phyloP scores from a whole-genome alignment of 1,139 yeast genomes.

The Candida sanyaensis region DNA sequence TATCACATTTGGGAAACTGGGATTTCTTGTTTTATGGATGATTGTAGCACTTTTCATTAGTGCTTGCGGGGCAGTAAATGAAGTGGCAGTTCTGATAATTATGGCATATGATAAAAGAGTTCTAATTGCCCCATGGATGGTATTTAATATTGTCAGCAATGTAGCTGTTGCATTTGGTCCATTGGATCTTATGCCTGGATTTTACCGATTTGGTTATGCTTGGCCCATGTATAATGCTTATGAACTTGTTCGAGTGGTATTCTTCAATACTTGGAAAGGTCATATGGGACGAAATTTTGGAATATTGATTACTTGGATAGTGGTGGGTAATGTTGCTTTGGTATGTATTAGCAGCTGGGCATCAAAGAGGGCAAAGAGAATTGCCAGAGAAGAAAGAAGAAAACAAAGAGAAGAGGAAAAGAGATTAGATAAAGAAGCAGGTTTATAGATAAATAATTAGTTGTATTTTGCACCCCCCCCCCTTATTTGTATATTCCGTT shows the following conservation, averaged over 20 bases:
- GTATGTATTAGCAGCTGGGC: constrained; percentile 15
- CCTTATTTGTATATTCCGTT: constrained; percentile 1
- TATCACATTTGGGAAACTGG: constrained; percentile 53
- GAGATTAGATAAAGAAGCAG: background rate
- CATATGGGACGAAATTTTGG: constrained; percentile 60
- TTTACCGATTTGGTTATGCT: constrained; percentile 65
- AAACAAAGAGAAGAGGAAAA: constrained; percentile 2
- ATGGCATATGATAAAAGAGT: constrained; percentile 47
- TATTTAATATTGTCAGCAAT: constrained; percentile 59
- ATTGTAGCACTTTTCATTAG: constrained; percentile 57
- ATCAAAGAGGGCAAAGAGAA: constrained; percentile 9
- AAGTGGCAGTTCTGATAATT: constrained; percentile 51
- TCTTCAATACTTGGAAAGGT: constrained; percentile 57
- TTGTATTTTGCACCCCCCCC: too few relatives aligned
- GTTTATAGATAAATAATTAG: background rate
- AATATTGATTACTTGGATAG: constrained; percentile 59
- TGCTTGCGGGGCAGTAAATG: constrained; percentile 67
- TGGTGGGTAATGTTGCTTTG: constrained; percentile 35
- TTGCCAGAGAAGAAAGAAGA: constrained; percentile 5
- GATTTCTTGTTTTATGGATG: constrained; percentile 53
- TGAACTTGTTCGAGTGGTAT: constrained; percentile 55
- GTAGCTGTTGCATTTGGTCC: constrained; percentile 65
- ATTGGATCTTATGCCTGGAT: constrained; percentile 49
- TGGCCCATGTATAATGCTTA: constrained; percentile 64
- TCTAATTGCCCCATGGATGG: constrained; percentile 60